A percentile compares a stretch with the other conserved stretches of the same genome.
phyloP scores from a whole-genome alignment of 257 asterid species.

The Prunella vulgaris region DNA sequence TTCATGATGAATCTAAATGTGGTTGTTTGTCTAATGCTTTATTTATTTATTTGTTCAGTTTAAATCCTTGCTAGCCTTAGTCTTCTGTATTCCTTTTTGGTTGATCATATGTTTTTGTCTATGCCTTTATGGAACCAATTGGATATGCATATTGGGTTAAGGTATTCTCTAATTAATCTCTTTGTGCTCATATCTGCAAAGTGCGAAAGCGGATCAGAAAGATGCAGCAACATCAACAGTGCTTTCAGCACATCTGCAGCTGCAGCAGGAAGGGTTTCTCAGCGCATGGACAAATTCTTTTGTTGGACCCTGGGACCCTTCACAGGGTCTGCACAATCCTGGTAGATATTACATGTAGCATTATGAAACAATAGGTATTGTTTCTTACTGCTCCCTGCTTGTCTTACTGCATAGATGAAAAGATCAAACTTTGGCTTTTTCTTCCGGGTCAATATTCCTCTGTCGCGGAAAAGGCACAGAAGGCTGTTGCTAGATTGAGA shows the following conservation, averaged over 20 bases:
- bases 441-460: slow-evolving; percentile 84
- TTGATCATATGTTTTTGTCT: slow-evolving; percentile 3
- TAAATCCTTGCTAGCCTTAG: neutral
- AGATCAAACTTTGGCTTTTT: slow-evolving; percentile 98
- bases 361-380: slow-evolving; percentile 6
- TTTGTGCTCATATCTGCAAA: slow-evolving; percentile 32
- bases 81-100: neutral
- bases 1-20: neutral
- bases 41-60: neutral
- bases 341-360: slow-evolving; percentile 46
- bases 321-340: slow-evolving; percentile 97
- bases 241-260: slow-evolving; percentile 80
- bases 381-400: slow-evolving; percentile 31
- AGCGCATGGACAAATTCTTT: slow-evolving; percentile 96
- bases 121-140: slow-evolving; percentile 4
- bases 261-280: slow-evolving; percentile 92
- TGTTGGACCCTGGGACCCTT: slow-evolving; percentile 99
- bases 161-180: slow-evolving; percentile 13
- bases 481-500: slow-evolving; percentile 73
- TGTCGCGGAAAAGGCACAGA: slow-evolving; percentile 76
- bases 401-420: slow-evolving; percentile 65
- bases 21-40: slow-evolving; percentile 3
- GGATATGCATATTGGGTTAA: neutral
- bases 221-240: slow-evolving; percentile 70
- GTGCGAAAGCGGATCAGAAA: slow-evolving; percentile 66